phyloP scores from a whole-genome alignment of 164 flowering plant genomes.

The Buxus sempervirens region DNA sequence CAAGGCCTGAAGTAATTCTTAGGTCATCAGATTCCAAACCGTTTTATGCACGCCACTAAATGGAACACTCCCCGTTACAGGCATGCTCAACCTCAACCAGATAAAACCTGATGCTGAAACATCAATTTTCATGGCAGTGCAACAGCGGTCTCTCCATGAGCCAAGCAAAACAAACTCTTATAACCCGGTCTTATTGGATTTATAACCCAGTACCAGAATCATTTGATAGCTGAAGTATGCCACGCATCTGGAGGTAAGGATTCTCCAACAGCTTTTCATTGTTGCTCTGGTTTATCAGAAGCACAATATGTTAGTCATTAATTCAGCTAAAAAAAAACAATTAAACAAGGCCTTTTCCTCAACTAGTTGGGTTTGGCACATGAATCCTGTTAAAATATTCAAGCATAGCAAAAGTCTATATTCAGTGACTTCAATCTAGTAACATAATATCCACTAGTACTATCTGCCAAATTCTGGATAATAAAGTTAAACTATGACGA shows the following conservation, averaged over 20 bases:
- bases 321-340: no score
- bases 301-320: constrained; percentile 5
- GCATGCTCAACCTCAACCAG: constrained; percentile 2
- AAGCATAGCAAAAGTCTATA: no score
- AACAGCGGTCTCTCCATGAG: constrained; percentile 4
- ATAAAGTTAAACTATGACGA: no score
- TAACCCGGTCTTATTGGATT: constrained; percentile 5
- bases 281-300: constrained; percentile 65
- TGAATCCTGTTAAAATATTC: no score
- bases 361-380: no score
- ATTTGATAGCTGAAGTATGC: constrained; percentile 84
- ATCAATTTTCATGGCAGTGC: constrained; percentile 6
- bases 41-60: neutral
- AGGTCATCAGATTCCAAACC: neutral
- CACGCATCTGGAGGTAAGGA: constrained; percentile 98
- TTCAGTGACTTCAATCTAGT: no score
- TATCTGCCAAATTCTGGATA: neutral
- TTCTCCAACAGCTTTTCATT: constrained; percentile 96
- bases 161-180: constrained; percentile 7
- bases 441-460: no score
- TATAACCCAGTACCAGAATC: constrained; percentile 47
- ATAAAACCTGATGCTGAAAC: constrained; percentile 15
- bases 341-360: no score
- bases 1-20: neutral
- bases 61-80: neutral